phyloP scores from a whole-genome alignment of 495 filamentous ascomycete species.

The Lindgomyces ingoldianus region DNA sequence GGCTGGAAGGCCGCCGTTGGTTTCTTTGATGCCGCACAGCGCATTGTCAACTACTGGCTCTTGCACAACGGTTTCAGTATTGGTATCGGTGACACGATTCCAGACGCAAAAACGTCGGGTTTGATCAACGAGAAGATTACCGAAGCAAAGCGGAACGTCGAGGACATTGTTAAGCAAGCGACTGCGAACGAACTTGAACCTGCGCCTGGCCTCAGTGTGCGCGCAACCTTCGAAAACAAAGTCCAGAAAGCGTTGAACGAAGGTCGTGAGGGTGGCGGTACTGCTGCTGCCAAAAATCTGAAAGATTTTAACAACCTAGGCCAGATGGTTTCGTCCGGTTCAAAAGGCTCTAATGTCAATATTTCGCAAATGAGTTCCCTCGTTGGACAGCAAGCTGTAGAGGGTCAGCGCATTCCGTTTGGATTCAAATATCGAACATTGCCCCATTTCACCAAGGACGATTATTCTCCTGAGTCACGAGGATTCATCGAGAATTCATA shows the following conservation, averaged over 20 bases:
- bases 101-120: slow-evolving; percentile 77
- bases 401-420: slow-evolving; percentile 98
- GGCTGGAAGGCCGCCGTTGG: slow-evolving; percentile 78
- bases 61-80: slow-evolving; percentile 98
- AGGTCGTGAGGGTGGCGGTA: slow-evolving; percentile 94
- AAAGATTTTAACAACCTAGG: slow-evolving; percentile 96
- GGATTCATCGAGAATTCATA: slow-evolving; percentile 99
- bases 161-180: slow-evolving; percentile 68
- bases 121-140: slow-evolving; percentile 78
- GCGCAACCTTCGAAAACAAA: slow-evolving; percentile 95
- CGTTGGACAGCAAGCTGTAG: slow-evolving; percentile 95
- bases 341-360: slow-evolving; percentile 97
- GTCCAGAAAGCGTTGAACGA: slow-evolving; percentile 91
- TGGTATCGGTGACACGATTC: slow-evolving; percentile 97
- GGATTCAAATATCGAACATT: slow-evolving; percentile 98
- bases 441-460: slow-evolving; percentile 98
- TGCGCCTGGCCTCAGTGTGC: slow-evolving; percentile 93
- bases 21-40: slow-evolving; percentile 94
- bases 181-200: slow-evolving; percentile 84
- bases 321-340: slow-evolving; percentile 92
- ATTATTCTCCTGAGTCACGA: slow-evolving; percentile 94
- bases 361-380: slow-evolving; percentile 99
- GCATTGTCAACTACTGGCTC: slow-evolving; percentile 94
- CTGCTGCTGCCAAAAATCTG: slow-evolving; percentile 82
- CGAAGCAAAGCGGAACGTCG: slow-evolving; percentile 76